phyloP scores from a whole-genome alignment of 2,329 filamentous ascomycete species.

The Diaporthe destruens region DNA sequence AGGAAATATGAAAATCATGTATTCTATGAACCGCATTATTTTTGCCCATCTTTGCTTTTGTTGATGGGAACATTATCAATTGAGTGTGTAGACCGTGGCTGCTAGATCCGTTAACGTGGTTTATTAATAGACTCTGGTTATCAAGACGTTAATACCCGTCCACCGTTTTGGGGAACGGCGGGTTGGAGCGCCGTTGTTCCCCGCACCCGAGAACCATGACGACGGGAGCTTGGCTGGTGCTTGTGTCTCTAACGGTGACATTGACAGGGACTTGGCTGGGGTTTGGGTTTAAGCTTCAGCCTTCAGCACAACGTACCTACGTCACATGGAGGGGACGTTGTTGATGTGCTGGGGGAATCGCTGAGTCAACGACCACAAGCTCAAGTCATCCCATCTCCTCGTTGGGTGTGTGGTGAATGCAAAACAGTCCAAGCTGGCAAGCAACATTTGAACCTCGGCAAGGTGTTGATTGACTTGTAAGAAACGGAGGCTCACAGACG shows the following conservation, averaged over 20 bases:
- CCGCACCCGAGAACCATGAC: neutral
- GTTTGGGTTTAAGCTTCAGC: neutral
- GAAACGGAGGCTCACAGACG: neutral
- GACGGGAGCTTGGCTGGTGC: conserved; percentile 1
- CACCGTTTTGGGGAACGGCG: conserved; percentile 5
- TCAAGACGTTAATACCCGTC: neutral
- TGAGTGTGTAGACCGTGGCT: no score
- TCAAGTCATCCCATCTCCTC: neutral
- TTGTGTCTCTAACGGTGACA: neutral
- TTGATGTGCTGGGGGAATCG: neutral
- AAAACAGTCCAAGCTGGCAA: conserved; percentile 6
- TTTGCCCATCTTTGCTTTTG: no score
- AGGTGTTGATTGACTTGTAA: neutral
- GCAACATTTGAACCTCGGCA: neutral
- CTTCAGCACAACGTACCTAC: neutral
- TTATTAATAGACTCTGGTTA: no score
- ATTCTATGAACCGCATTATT: no score
- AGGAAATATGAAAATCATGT: no score
- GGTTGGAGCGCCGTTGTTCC: neutral
- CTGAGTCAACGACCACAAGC: neutral
- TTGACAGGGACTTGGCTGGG: conserved; percentile 14
- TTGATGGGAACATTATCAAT: no score
- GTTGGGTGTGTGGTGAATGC: neutral
- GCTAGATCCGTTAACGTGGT: no score
- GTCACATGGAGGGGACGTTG: neutral